Conservation (phyloP, 164 flowering plant genomes). For the Vitis cinerea region DNA sequence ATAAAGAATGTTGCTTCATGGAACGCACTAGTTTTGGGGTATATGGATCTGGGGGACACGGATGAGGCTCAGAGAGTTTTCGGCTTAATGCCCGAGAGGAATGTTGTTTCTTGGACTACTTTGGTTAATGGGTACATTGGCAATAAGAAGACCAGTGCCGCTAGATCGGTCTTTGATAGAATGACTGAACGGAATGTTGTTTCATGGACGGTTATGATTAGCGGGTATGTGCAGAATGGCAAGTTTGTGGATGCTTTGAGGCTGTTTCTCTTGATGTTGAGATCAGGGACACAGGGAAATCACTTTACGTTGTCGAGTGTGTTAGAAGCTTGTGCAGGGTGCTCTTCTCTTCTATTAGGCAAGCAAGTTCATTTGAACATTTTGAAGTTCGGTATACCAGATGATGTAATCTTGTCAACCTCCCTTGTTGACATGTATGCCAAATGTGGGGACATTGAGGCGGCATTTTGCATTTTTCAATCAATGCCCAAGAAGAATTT, state of each 20-base stretch:
- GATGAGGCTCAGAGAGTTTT: slow-evolving; percentile 39
- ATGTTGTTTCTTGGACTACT: slow-evolving; percentile 56
- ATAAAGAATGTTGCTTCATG: slow-evolving; percentile 39
- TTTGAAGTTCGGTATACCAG: slow-evolving; percentile 31
- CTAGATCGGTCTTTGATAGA: slow-evolving; percentile 34
- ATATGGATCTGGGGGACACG: slow-evolving; percentile 42
- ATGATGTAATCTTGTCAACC: slow-evolving; percentile 39
- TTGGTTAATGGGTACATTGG: slow-evolving; percentile 48
- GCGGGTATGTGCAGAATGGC: slow-evolving; percentile 44
- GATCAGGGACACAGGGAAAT: slow-evolving; percentile 32
- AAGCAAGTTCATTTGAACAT: slow-evolving; percentile 44
- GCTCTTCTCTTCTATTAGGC: slow-evolving; percentile 44
- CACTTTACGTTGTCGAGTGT: slow-evolving; percentile 42
- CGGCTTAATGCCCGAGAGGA: slow-evolving; percentile 40
- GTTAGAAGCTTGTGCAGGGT: slow-evolving; percentile 52
- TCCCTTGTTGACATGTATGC: slow-evolving; percentile 59
- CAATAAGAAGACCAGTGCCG: slow-evolving; percentile 36
- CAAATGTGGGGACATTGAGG: slow-evolving; percentile 51
- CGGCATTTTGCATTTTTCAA: slow-evolving; percentile 39
- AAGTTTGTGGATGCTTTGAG: slow-evolving; percentile 36
- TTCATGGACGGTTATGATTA: slow-evolving; percentile 68
- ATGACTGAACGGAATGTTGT: slow-evolving; percentile 50
- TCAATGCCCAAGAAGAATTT: slow-evolving; percentile 34
- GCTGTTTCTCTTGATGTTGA: slow-evolving; percentile 40
- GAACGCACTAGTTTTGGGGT: slow-evolving; percentile 55